These are phyloP conservation scores for Exutisphaerella laricina DNA, from an alignment of 2,329 filamentous ascomycete species.

Conservation along the genomic window DNA sequence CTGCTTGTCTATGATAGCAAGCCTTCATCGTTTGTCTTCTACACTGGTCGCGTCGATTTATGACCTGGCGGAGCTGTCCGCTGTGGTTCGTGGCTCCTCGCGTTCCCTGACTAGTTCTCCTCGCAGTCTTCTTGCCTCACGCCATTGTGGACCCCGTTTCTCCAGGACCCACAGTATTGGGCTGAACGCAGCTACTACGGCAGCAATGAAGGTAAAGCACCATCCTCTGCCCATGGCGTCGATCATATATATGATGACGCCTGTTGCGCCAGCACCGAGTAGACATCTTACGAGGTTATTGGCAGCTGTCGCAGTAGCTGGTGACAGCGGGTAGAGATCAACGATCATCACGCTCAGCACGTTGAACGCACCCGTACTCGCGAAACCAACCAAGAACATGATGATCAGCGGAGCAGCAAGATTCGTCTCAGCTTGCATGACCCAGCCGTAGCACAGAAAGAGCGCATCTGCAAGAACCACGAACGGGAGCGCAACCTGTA, in stretches of 20 bases:
- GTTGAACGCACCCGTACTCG: conserved; percentile 55
- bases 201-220: conserved; percentile 36
- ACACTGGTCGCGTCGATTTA: too few species aligned
- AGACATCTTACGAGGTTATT: conserved; percentile 32
- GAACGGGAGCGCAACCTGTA: conserved; percentile 36
- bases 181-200: conserved; percentile 36
- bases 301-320: conserved; percentile 37
- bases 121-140: conserved; percentile 28
- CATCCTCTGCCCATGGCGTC: conserved; percentile 37
- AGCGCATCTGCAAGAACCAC: conserved; percentile 28
- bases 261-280: conserved; percentile 34
- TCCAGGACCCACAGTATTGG: conserved; percentile 40
- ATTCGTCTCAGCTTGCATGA: conserved; percentile 30
- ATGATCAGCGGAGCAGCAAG: conserved; percentile 41
- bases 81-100: neutral
- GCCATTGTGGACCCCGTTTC: conserved; percentile 40
- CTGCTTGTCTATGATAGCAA: too few species aligned
- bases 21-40: too few species aligned
- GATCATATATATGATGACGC: conserved; percentile 38
- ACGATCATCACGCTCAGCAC: conserved; percentile 38
- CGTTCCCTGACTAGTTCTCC: conserved; percentile 6
- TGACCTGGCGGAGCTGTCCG: too few species aligned
- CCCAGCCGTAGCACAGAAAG: conserved; percentile 39
- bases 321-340: conserved; percentile 35
- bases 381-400: conserved; percentile 49